phyloP scores from a whole-genome alignment of 2,329 filamentous ascomycete genomes.

The Pseudopithomyces maydicus region DNA sequence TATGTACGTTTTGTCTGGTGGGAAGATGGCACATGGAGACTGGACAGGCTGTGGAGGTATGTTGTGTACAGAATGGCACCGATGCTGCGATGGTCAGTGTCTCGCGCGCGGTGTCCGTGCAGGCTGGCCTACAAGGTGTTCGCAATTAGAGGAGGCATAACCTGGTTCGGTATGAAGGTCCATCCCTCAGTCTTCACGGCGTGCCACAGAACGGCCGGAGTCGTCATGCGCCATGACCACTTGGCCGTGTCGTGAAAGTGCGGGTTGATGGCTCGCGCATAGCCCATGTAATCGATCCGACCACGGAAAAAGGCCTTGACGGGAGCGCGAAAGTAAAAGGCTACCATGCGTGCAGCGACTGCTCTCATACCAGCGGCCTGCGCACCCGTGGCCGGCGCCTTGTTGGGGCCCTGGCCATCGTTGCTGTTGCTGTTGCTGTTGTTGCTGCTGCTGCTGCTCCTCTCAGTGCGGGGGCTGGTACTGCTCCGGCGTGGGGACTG shows the following conservation, averaged over 20 bases:
- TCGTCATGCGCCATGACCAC: slow-evolving; percentile 70
- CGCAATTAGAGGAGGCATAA: slow-evolving; percentile 75
- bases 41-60: slow-evolving; percentile 72
- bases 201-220: slow-evolving; percentile 70
- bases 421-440: slow-evolving; percentile 46
- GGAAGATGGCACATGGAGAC: slow-evolving; percentile 69
- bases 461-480: slow-evolving; percentile 24
- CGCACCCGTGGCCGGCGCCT: slow-evolving; percentile 70
- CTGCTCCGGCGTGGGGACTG: slow-evolving; percentile 39
- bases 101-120: not conserved
- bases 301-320: slow-evolving; percentile 93
- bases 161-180: slow-evolving; percentile 74
- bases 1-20: slow-evolving; percentile 67
- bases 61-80: slow-evolving; percentile 76
- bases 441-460: slow-evolving; percentile 18
- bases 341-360: slow-evolving; percentile 79
- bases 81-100: slow-evolving; percentile 52
- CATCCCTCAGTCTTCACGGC: slow-evolving; percentile 74
- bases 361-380: slow-evolving; percentile 85
- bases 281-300: slow-evolving; percentile 79
- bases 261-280: slow-evolving; percentile 67
- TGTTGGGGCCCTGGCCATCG: slow-evolving; percentile 45
- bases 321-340: slow-evolving; percentile 89
- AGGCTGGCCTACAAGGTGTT: slow-evolving; percentile 63
- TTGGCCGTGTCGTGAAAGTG: slow-evolving; percentile 52